Evolutionary conservation across 768 basidiomycete genomes (phyloP), one percentile per base, ranked within the genome.

Genomic region (Rhodotorula babjevae): DNA sequence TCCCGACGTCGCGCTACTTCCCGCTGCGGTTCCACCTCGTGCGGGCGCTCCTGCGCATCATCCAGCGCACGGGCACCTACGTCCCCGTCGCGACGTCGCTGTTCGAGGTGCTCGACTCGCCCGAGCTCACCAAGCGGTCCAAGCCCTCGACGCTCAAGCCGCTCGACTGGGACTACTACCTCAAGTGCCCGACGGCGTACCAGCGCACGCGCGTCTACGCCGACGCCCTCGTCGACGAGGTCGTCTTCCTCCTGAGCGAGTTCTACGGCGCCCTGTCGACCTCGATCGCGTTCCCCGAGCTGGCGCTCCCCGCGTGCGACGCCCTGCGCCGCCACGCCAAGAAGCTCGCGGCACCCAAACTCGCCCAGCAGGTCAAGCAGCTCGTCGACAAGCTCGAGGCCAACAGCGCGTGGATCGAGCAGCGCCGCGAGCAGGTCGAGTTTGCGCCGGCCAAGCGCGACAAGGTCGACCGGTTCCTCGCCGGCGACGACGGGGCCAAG

Each of bases 1-100:
- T 96, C 61, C 88, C 93, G 42, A 94, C 91, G 71, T 85, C 89
- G 21, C 90, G 95, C 58, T 97, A 93, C 73, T 91, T 91, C 82
- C 95, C 96, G 2, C 90, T 97, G 81, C 94, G 97, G 80, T 86
- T 98, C 42, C 94, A 98, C 80, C 85, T 98, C 69, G 82, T 90
- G 47, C 90, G 92, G 18, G 94, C 96, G 2, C 86, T 98, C 58
- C 84, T 93, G 36, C 89, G 92, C 79, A 85, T 99, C 73, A 87
- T 89, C 52, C 86, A 86, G 61, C 91, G 92, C 79, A 94, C 91
- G 5, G 84, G 86, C 66, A 90, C 87, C 27, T 98, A 92, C 81
- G 87, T 96, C 67, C 93, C 96, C 18, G 84, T 99, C 57, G 84
- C 91, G 0, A 88, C 95, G 4, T 89, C 90, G 82, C 84, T 97